phyloP scores from a whole-genome alignment of 495 filamentous ascomycete species.

The Darksidea phi region DNA sequence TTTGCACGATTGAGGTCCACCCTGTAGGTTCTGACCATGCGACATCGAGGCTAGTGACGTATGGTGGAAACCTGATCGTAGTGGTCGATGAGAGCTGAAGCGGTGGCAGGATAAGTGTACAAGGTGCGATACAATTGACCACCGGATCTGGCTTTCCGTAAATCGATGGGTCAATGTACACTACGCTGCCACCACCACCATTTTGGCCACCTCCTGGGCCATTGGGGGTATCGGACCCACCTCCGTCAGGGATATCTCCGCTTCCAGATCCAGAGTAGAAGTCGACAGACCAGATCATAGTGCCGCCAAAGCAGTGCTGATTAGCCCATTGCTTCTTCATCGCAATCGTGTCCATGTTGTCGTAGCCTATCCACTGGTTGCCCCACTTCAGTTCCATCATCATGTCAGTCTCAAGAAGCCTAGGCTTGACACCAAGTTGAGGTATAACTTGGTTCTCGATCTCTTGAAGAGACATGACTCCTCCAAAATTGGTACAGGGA shows the following conservation, averaged over 20 bases:
- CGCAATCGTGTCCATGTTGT: constrained; percentile 36
- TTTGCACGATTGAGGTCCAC: background rate
- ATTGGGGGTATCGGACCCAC: background rate
- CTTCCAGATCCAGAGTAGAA: constrained; percentile 22
- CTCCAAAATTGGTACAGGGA: constrained; percentile 19
- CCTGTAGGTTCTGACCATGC: background rate
- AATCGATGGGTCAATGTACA: background rate
- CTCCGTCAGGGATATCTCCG: background rate
- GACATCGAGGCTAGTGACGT: background rate
- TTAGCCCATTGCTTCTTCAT: constrained; percentile 37
- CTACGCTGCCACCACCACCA: background rate
- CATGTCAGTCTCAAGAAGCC: background rate
- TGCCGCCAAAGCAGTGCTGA: constrained; percentile 42
- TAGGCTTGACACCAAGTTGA: constrained; percentile 39
- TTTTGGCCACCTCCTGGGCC: too few species aligned
- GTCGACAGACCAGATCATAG: constrained; percentile 45
- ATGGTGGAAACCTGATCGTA: background rate
- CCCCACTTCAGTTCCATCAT: constrained; percentile 28
- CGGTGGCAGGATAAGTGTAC: background rate
- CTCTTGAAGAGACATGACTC: constrained; percentile 5
- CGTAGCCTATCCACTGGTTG: constrained; percentile 46
- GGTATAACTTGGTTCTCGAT: constrained; percentile 17
- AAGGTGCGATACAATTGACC: background rate
- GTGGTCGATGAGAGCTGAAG: background rate
- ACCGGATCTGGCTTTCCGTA: background rate